Base-by-base conservation (phyloP, 805 yeast genomes). In the Sungouiozyma ichnusensis region DNA sequence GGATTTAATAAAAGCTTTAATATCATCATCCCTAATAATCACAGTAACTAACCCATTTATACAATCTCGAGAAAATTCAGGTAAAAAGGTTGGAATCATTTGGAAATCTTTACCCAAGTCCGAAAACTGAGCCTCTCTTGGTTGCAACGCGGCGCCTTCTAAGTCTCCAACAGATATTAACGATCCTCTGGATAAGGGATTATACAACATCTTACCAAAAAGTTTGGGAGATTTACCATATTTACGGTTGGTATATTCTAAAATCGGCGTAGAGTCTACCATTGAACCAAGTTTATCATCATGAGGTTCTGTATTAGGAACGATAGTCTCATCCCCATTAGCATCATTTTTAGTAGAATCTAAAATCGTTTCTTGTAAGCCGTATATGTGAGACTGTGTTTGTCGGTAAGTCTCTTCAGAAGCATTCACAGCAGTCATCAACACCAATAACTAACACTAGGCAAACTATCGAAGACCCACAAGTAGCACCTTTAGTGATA, bases 331-430 rank as follows among this genome's bases (percentile, higher is more conserved):
- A 8, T 42, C 33, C 29, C 36, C 41, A n/a, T 18, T 24, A 16
- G 17, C 35, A 2, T 42, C 50, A 19, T 41, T 40, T 27, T 45
- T 48, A 1, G 57, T 38, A 3, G 61, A 55, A 36, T 60, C 60
- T 35, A 61, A 41, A 16, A 62, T 50, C 4, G 64, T 60, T 36
- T 59, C 64, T 38, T 62, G 66, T 17, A 62, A 39, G 16, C 53
- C 51, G 35, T 53, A 53, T 9, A 62, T 62, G 29, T 57, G 58
- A 5, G 57, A 54, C 42, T 61, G 65, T 1, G 62, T 59, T 37
- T 54, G 50, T 33, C 57, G 52, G 42, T 60, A 60, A 11, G 46
- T 51, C 31, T 54, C 50, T n/a, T 44, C 41, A 13, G 47, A 41
- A 27, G 41, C 49, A 19, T 18, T 18, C 3, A 24, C 34, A 11